These are phyloP conservation scores for Pueraria montana DNA, from an alignment of 306 rosid species.

Conservation along the genomic window DNA sequence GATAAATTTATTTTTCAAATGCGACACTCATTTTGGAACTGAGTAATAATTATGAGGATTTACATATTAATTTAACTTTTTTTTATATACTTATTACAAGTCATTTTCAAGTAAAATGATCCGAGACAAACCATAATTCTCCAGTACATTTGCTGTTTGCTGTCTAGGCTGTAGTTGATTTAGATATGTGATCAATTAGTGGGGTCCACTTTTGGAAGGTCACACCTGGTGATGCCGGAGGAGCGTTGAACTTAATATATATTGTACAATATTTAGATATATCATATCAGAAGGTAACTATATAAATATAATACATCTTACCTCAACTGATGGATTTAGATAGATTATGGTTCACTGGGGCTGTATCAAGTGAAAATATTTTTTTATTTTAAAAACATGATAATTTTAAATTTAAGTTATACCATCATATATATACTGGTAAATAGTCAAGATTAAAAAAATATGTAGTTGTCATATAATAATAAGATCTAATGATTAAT, in stretches of 20 bases:
- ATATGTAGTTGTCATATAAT: no score
- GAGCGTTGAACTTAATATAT: not conserved
- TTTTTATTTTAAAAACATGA: no score
- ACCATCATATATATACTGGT: no score
- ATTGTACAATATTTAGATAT: constrained; percentile 17
- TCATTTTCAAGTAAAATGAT: constrained; percentile 9
- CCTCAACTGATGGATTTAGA: not conserved
- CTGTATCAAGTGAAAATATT: no score
- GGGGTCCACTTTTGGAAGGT: constrained; percentile 45
- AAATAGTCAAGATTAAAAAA: no score
- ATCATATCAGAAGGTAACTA: constrained; percentile 24
- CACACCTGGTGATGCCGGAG: constrained; percentile 19
- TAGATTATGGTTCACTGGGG: not conserved
- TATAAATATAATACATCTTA: constrained; percentile 33
- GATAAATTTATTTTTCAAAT: no score
- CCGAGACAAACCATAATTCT: constrained; percentile 32
- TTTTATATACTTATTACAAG: not conserved
- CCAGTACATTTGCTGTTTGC: constrained; percentile 30
- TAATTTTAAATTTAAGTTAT: no score
- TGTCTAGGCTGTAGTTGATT: constrained; percentile 26
- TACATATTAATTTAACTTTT: not conserved
- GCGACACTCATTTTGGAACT: no score
- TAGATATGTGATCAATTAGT: constrained; percentile 27
- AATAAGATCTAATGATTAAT: no score
- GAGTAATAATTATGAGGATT: not conserved